These are phyloP conservation scores for Taiwanofungus camphoratus DNA, from an alignment of 1,284 basidiomycete genomes.

Conservation along the genomic window DNA sequence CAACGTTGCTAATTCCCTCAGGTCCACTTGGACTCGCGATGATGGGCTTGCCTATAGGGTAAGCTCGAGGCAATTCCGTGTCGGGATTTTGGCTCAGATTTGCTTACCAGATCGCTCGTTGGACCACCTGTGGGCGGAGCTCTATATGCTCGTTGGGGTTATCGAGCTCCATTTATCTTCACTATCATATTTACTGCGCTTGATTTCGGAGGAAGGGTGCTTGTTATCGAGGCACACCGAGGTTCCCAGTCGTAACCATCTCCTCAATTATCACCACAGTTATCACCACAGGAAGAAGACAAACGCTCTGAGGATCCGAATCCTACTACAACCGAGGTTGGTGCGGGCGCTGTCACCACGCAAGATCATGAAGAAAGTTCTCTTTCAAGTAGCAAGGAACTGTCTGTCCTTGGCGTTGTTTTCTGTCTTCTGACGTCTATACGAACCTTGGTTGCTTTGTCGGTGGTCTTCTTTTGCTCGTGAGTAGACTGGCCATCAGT, in stretches of 20 bases:
- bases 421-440: neutral
- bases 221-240: constrained; percentile 47
- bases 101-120: constrained; percentile 39
- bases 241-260: neutral
- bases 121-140: constrained; percentile 65
- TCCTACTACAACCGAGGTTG: no score
- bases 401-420: neutral
- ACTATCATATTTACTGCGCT: constrained; percentile 47
- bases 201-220: constrained; percentile 52
- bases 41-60: constrained; percentile 62
- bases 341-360: no score
- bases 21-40: constrained; percentile 65
- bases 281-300: no score
- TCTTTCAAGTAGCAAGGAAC: neutral
- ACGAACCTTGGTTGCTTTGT: neutral
- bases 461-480: neutral
- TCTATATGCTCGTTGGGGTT: constrained; percentile 58
- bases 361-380: no score
- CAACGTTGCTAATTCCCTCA: constrained; percentile 18
- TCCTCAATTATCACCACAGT: no score
- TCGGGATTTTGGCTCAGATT: no score
- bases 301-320: no score
- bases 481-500: neutral
- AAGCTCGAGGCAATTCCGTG: constrained; percentile 1
- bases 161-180: constrained; percentile 66